These are phyloP conservation scores for Cladosporium sp. DNA, from an alignment of 2,329 filamentous ascomycete genomes.

Conservation along the genomic window DNA sequence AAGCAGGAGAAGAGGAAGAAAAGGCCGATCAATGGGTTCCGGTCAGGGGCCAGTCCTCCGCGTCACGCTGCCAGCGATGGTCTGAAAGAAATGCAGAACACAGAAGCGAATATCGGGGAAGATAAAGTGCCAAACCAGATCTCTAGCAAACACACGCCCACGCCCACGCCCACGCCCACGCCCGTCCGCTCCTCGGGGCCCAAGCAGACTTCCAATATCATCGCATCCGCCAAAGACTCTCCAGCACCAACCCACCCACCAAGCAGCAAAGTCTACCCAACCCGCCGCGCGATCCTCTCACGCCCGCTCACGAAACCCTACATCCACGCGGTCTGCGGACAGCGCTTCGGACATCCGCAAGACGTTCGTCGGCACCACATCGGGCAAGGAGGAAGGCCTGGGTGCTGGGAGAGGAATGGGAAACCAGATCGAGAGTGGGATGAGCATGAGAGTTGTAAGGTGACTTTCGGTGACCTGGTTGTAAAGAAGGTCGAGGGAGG, in stretches of 20 bases:
- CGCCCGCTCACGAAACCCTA: constrained; percentile 18
- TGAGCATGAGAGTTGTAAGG: constrained; percentile 18
- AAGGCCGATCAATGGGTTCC: neutral
- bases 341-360: constrained; percentile 19
- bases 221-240: neutral
- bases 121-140: neutral
- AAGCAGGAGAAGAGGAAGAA: neutral
- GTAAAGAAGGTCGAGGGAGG: constrained; percentile 19
- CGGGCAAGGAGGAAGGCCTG: constrained; percentile 9
- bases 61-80: too few species aligned
- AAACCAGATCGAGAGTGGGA: constrained; percentile 16
- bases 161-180: neutral
- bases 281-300: constrained; percentile 19
- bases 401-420: constrained; percentile 9
- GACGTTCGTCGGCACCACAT: constrained; percentile 22
- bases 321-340: constrained; percentile 21
- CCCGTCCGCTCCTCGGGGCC: neutral
- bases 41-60: too few species aligned
- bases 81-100: too few species aligned
- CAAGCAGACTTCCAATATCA: neutral
- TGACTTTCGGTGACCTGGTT: constrained; percentile 16
- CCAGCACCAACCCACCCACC: constrained; percentile 1
- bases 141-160: neutral
- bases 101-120: too few species aligned
- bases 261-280: constrained; percentile 19